Evolutionary conservation across 495 filamentous ascomycete genomes (phyloP).

Genomic region (Lasiosphaeria ovina): DNA sequence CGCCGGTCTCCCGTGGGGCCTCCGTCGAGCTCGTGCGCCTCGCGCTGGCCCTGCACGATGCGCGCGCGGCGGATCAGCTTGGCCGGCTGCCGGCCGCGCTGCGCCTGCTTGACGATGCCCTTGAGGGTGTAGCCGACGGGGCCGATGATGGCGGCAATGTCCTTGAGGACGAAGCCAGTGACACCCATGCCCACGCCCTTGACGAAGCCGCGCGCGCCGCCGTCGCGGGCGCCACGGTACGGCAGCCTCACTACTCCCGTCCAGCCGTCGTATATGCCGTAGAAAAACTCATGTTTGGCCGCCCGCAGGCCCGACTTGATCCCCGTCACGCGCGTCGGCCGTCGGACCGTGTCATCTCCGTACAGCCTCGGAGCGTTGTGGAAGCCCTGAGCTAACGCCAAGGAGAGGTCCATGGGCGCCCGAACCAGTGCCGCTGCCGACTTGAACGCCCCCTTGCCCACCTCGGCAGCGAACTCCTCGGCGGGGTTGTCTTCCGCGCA

Average conservation of each 20-base stretch:
- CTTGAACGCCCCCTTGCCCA: constrained; percentile 41
- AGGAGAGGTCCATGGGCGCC: constrained; percentile 64
- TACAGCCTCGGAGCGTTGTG: constrained; percentile 81
- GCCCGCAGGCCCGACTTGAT: constrained; percentile 65
- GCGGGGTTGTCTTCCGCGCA: constrained; percentile 35
- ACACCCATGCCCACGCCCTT: constrained; percentile 73
- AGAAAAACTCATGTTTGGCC: constrained; percentile 63
- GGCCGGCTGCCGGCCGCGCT: constrained; percentile 46
- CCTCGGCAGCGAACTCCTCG: constrained; percentile 40
- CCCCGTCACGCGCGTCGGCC: constrained; percentile 60
- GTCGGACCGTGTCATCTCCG: constrained; percentile 49
- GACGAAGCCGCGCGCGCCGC: constrained; percentile 57
- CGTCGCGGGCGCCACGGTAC: constrained; percentile 55
- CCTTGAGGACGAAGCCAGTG: constrained; percentile 70
- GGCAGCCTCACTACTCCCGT: constrained; percentile 69
- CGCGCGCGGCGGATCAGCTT: constrained; percentile 49
- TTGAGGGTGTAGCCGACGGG: constrained; percentile 65
- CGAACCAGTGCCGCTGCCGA: constrained; percentile 46
- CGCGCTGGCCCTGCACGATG: constrained; percentile 47
- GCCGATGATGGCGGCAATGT: constrained; percentile 61
- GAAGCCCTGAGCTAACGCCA: constrained; percentile 76
- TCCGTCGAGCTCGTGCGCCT: constrained; percentile 30
- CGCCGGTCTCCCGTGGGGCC: neutral
- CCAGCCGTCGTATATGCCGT: constrained; percentile 71
- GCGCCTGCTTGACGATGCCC: constrained; percentile 56